Percentiles rank a stretch among this genome's conserved stretches.
These are phyloP conservation scores for Metschnikowia proteae DNA, from an alignment of 805 yeast species.

Conservation along the genomic window DNA sequence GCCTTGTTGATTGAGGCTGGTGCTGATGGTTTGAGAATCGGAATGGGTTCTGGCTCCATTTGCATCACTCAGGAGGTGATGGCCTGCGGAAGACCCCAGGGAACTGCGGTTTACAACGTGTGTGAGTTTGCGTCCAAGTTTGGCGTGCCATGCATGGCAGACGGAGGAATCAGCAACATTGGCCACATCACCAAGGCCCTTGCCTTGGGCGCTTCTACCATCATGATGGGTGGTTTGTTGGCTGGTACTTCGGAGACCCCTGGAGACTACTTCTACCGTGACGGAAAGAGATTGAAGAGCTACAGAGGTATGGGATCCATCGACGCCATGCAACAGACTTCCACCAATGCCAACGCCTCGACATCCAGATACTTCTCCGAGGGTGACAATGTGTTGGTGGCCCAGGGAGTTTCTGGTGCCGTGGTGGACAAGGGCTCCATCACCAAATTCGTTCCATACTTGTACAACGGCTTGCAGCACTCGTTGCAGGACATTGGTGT, in stretches of 20 bases:
- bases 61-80: constrained; percentile 99
- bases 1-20: constrained; percentile 86
- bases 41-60: constrained; percentile 99
- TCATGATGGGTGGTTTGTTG: constrained; percentile 99
- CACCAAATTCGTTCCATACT: constrained; percentile 89
- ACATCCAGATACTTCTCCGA: constrained; percentile 98
- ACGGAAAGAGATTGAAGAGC: constrained; percentile 94
- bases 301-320: constrained; percentile 99
- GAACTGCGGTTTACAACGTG: constrained; percentile 95
- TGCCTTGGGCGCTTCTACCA: constrained; percentile 94
- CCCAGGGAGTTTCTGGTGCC: constrained; percentile 97
- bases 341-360: constrained; percentile 88
- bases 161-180: constrained; percentile 98
- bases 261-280: constrained; percentile 96
- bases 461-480: constrained; percentile 94
- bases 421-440: constrained; percentile 97
- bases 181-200: constrained; percentile 97
- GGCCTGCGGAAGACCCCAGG: constrained; percentile 99
- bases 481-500: constrained; percentile 98
- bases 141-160: constrained; percentile 98
- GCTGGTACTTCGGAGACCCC: constrained; percentile 99
- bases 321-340: constrained; percentile 96
- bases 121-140: constrained; percentile 90
- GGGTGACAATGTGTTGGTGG: constrained; percentile 90
- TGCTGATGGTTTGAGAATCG: constrained; percentile 96